phyloP scores from a whole-genome alignment of 306 rosid genomes.

The Corylus heterophylla region DNA sequence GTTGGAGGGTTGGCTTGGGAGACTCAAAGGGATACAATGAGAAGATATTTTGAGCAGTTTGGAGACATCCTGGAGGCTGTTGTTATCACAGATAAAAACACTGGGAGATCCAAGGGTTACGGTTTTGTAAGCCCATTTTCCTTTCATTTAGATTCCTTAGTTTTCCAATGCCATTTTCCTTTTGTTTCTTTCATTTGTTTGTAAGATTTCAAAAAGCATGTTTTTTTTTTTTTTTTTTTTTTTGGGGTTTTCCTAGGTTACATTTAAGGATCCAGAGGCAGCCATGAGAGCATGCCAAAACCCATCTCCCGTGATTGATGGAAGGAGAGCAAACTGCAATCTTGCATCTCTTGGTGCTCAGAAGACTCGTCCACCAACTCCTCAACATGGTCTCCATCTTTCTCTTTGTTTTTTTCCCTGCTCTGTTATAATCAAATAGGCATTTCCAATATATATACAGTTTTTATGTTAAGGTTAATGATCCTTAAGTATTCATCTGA shows the following conservation, averaged over 20 bases:
- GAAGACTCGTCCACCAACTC: constrained; percentile 60
- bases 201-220: constrained; percentile 23
- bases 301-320: constrained; percentile 95
- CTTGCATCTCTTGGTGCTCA: constrained; percentile 94
- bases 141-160: background rate
- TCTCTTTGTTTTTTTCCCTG: constrained; percentile 5
- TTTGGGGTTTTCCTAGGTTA: constrained; percentile 59
- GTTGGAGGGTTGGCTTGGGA: constrained; percentile 99
- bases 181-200: constrained; percentile 12
- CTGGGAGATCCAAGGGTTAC: constrained; percentile 97
- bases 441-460: background rate
- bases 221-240: constrained; percentile 1
- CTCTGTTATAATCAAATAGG: background rate
- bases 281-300: constrained; percentile 93
- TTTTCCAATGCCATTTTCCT: constrained; percentile 3
- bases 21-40: constrained; percentile 88
- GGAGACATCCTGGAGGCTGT: constrained; percentile 97
- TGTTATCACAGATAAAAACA: constrained; percentile 85
- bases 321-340: constrained; percentile 94
- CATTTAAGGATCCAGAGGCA: constrained; percentile 91
- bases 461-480: background rate
- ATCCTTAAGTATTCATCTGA: background rate
- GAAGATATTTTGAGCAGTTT: constrained; percentile 87
- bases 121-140: constrained; percentile 79
- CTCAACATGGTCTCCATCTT: constrained; percentile 63